These are phyloP conservation scores for Vinca major DNA, from an alignment of 305 asterid species.

Conservation along the genomic window DNA sequence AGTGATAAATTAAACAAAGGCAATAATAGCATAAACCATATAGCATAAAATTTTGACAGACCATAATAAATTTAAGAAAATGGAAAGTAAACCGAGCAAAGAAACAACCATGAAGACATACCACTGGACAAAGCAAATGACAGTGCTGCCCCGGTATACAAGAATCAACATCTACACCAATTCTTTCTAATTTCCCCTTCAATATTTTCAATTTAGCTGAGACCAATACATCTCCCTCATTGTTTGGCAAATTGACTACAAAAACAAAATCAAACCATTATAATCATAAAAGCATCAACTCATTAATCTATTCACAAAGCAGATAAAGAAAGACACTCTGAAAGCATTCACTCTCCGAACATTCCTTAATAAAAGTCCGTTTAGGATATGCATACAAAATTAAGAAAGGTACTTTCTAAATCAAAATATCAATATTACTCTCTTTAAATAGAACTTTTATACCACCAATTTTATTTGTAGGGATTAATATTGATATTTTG, in stretches of 20 bases:
- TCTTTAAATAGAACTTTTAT: too few species aligned
- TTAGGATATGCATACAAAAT: too few species aligned
- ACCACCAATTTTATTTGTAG: too few species aligned
- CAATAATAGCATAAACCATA: not conserved
- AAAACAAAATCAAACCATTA: slow-evolving; percentile 18
- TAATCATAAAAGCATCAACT: not conserved
- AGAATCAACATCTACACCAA: slow-evolving; percentile 37
- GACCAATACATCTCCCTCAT: slow-evolving; percentile 32
- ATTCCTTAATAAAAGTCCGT: too few species aligned
- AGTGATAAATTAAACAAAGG: not conserved
- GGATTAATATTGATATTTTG: too few species aligned
- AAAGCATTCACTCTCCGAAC: not conserved
- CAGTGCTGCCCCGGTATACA: slow-evolving; percentile 50
- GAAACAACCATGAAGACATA: slow-evolving; percentile 24
- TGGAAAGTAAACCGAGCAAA: not conserved
- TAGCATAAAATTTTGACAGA: not conserved
- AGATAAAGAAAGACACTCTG: not conserved
- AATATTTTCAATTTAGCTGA: slow-evolving; percentile 21
- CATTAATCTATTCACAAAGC: not conserved
- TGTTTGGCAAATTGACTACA: slow-evolving; percentile 29
- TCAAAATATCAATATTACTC: too few species aligned
- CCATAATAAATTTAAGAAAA: not conserved
- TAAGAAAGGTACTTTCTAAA: too few species aligned
- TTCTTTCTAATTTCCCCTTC: slow-evolving; percentile 34
- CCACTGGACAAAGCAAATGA: slow-evolving; percentile 48